Evolutionary conservation across 2,329 filamentous ascomycete species (phyloP).

Genomic region (Pseudopyrenochaeta lycopersici): DNA sequence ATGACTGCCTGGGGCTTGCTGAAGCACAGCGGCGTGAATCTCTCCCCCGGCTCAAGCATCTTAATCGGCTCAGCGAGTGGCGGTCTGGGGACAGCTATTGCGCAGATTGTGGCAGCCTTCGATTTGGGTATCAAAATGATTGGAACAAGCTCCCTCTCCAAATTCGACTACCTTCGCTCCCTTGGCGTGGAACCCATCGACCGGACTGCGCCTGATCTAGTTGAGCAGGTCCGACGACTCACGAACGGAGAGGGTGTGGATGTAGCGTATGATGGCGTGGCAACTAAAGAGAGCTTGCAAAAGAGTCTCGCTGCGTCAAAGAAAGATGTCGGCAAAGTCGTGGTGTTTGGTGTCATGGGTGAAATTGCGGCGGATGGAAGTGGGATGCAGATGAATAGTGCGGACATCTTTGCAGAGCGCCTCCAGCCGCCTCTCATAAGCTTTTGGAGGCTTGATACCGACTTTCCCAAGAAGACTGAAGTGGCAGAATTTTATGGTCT

Average conservation of each 20-base stretch:
- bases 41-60: slow-evolving; percentile 13
- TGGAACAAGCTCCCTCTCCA: slow-evolving; percentile 13
- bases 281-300: slow-evolving; percentile 11
- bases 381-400: slow-evolving; percentile 1
- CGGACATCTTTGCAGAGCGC: slow-evolving; percentile 1
- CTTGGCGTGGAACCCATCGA: slow-evolving; percentile 15
- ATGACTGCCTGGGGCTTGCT: slow-evolving; percentile 20
- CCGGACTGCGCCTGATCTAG: slow-evolving; percentile 11
- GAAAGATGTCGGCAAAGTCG: slow-evolving; percentile 8
- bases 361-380: slow-evolving; percentile 12
- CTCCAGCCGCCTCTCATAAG: slow-evolving; percentile 5
- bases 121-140: slow-evolving; percentile 14
- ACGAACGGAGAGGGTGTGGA: slow-evolving; percentile 14
- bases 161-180: slow-evolving; percentile 16
- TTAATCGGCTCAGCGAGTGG: slow-evolving; percentile 15
- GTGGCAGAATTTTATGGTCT: slow-evolving; percentile 11
- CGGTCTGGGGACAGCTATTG: slow-evolving; percentile 15
- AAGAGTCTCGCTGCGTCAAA: slow-evolving; percentile 10
- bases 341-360: slow-evolving; percentile 15
- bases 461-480: slow-evolving; percentile 7
- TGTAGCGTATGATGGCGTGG: slow-evolving; percentile 15
- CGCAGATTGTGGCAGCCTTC: slow-evolving; percentile 13
- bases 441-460: slow-evolving; percentile 9
- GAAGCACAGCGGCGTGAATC: slow-evolving; percentile 12
- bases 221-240: slow-evolving; percentile 8